A percentile compares a stretch with the other conserved stretches of the same genome.
Conservation (phyloP, 192 early-diverging fungal genomes). For the Fimicolochytrium jonesii region DNA sequence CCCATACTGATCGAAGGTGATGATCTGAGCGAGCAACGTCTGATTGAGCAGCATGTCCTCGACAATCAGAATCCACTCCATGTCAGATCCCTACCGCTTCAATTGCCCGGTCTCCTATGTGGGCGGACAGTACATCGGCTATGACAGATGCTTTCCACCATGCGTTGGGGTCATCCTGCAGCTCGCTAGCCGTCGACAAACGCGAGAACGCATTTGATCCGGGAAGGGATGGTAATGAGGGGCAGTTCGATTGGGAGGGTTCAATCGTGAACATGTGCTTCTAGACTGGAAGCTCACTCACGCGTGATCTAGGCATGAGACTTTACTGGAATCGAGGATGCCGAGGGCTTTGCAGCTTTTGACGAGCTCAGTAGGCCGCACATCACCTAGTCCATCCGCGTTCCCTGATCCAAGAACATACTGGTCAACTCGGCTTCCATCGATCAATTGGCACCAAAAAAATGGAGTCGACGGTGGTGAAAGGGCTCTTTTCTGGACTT, state of each 20-base stretch:
- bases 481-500: too few species aligned
- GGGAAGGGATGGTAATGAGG: too few species aligned
- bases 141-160: constrained; percentile 38
- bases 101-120: constrained; percentile 13
- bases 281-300: too few species aligned
- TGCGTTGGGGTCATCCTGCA: constrained; percentile 46
- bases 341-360: constrained; percentile 58
- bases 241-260: too few species aligned
- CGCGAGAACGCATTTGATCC: too few species aligned
- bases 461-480: too few species aligned
- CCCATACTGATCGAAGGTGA: constrained; percentile 87
- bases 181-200: constrained; percentile 19
- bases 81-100: constrained; percentile 8
- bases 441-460: too few species aligned
- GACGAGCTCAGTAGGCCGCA: constrained; percentile 59
- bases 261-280: too few species aligned
- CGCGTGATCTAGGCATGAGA: constrained; percentile 56
- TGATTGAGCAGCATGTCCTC: neutral
- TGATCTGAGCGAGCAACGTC: constrained; percentile 39
- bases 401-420: constrained; percentile 52
- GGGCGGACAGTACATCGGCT: constrained; percentile 20
- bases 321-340: constrained; percentile 41
- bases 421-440: neutral
- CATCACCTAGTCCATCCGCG: constrained; percentile 59
- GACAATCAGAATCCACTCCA: neutral